These are phyloP conservation scores for Fusarium albosuccineum DNA, from an alignment of 2,329 filamentous ascomycete species.

Conservation along the genomic window DNA sequence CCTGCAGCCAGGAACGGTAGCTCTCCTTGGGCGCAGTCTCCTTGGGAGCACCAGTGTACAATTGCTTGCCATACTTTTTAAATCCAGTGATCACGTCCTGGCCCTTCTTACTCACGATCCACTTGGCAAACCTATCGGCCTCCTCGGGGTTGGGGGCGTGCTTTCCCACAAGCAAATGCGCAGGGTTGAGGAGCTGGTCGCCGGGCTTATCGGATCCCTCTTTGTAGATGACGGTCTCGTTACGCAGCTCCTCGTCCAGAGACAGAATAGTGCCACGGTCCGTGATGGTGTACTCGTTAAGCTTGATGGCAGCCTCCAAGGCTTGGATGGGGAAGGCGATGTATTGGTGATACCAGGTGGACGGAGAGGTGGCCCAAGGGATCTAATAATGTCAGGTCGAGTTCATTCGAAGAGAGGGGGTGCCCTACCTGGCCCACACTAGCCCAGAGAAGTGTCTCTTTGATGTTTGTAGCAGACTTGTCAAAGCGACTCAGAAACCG, in stretches of 20 bases:
- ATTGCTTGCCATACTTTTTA: slow-evolving; percentile 29
- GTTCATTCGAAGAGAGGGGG: fast-evolving
- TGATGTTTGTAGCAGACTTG: slow-evolving; percentile 64
- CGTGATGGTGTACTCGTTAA: slow-evolving; percentile 62
- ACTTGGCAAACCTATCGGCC: slow-evolving; percentile 28
- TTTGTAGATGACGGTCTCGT: slow-evolving; percentile 54
- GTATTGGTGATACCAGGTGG: slow-evolving; percentile 62
- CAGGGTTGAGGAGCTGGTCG: slow-evolving; percentile 59
- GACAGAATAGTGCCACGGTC: slow-evolving; percentile 61
- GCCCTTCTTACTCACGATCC: slow-evolving; percentile 34
- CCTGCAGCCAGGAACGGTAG: too few species aligned
- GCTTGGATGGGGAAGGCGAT: slow-evolving; percentile 61
- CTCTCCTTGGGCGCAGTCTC: slow-evolving; percentile 51
- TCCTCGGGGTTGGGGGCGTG: slow-evolving; percentile 30
- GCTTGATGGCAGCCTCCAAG: slow-evolving; percentile 54
- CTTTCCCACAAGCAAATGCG: slow-evolving; percentile 31
- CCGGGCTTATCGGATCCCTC: slow-evolving; percentile 51
- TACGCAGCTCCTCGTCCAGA: slow-evolving; percentile 49
- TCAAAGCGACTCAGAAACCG: slow-evolving; percentile 61
- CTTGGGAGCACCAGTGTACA: slow-evolving; percentile 28
- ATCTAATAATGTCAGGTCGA: slow-evolving; percentile 27
- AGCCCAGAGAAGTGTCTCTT: slow-evolving; percentile 60
- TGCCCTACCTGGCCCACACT: slow-evolving; percentile 56
- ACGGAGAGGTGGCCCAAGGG: slow-evolving; percentile 59
- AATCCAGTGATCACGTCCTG: slow-evolving; percentile 31